Base-by-base conservation (phyloP, 2,329 filamentous ascomycete genomes). In the Aspergillus oerlinghausenensis region DNA sequence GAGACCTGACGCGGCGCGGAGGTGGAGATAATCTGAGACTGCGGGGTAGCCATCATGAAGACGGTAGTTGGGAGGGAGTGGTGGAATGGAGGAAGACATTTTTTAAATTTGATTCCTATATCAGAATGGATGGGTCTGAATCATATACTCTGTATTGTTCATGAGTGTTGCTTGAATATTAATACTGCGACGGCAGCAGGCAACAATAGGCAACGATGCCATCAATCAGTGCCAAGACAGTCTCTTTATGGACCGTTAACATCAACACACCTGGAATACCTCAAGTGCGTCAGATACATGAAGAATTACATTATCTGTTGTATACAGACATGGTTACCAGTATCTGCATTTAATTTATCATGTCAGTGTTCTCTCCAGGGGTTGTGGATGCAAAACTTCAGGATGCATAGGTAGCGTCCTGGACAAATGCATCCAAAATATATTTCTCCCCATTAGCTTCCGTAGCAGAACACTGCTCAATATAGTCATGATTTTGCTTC, bases 41-140 rank as follows among this genome's bases (percentile, higher is more conserved):
- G 67, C 54, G 14, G 76, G 77, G 51, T 69, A 71, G 42, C 72
- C 73, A 3, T 63, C 43, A 28, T 67, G 67, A 47, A 79, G 61
- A 23, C 62, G 64, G 65, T 79, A 79, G 29, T 70, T 71, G 2
- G 63, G 23, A 1, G 74, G 70, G 11, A 75, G 64, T 19, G 42
- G 10, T 6, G 21, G 19, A 3, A 38, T 38, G 2, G 42, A 45
- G 7, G 42, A 23, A 23, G 42, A 45, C 42, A 45, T 45, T 6
- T 6, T 14, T 6, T 23, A 19, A 38, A 3, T 17, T 38, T 17
- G 14, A 38, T 38, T 38, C 1, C 14, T 38, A 14, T 38, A 17
- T 38, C 14, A 38, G 6, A 38, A 38, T 6, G 29, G 14, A 38
- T 1, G 7, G 11, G 14, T 38, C 11, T 5, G 32, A 17, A 38